Evolutionary conservation across 2,329 filamentous ascomycete genomes (phyloP).

Genomic region (Calonectria pseudoreteaudii): DNA sequence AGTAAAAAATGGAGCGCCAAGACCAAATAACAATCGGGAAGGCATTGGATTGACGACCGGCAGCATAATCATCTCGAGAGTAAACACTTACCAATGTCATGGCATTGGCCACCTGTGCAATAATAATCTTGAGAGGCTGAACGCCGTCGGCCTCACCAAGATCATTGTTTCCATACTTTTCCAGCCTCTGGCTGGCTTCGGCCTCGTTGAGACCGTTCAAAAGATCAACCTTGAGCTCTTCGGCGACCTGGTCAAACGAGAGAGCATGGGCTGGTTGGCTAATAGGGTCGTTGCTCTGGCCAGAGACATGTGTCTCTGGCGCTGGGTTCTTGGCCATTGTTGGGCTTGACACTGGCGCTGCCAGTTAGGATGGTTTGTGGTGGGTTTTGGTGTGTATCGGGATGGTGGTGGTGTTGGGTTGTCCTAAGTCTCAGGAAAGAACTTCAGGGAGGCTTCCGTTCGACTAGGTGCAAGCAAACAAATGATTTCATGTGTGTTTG

Average conservation of each 20-base stretch:
- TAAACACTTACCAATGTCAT: slow-evolving; percentile 61
- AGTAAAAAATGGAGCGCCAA: not conserved
- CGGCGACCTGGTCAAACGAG: slow-evolving; percentile 58
- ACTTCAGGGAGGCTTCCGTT: slow-evolving; percentile 39
- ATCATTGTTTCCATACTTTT: slow-evolving; percentile 69
- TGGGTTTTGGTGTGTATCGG: not conserved
- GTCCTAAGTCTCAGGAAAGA: slow-evolving; percentile 59
- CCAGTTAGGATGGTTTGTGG: not conserved
- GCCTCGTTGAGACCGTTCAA: slow-evolving; percentile 64
- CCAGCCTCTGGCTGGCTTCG: slow-evolving; percentile 64
- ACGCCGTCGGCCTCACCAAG: slow-evolving; percentile 62
- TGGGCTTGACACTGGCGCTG: not conserved
- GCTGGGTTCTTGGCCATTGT: not conserved
- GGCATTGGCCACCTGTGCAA: slow-evolving; percentile 76
- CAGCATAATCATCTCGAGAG: not conserved
- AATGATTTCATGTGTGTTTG: slow-evolving; percentile 22
- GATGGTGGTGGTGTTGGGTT: not conserved
- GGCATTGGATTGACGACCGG: not conserved
- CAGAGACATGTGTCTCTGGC: slow-evolving; percentile 44
- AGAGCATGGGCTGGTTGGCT: slow-evolving; percentile 70
- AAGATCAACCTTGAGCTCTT: slow-evolving; percentile 64
- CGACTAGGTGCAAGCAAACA: slow-evolving; percentile 32
- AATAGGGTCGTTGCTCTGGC: slow-evolving; percentile 55
- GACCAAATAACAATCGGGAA: not conserved
- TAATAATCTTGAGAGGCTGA: slow-evolving; percentile 67